Conservation (phyloP, 2,329 filamentous ascomycete genomes). For the Cladophialophora immunda region DNA sequence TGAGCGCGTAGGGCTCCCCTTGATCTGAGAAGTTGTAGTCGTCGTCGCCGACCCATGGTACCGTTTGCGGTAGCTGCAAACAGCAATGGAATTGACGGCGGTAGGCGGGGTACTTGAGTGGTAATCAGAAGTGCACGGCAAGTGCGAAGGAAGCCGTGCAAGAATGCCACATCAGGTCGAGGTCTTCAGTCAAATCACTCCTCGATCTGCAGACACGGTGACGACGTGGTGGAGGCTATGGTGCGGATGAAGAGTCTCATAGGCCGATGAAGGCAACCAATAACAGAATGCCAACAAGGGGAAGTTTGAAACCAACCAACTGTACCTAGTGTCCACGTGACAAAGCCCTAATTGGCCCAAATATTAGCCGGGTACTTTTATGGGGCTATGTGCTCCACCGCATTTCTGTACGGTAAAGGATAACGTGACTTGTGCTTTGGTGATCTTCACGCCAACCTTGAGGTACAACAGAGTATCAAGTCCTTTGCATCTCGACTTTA, state of each 20-base stretch:
- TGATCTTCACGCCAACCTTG: background rate
- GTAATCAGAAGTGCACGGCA: slow-evolving; percentile 5
- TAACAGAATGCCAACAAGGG: background rate
- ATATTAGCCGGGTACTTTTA: background rate
- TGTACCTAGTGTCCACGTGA: too few relatives aligned
- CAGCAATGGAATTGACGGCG: background rate
- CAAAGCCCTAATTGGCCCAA: background rate
- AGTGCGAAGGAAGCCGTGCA: slow-evolving; percentile 9
- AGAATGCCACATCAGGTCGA: background rate
- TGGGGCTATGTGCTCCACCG: background rate
- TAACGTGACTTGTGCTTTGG: background rate
- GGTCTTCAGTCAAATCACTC: slow-evolving; percentile 7
- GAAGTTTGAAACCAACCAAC: background rate
- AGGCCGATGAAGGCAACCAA: slow-evolving; percentile 13
- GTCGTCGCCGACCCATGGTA: slow-evolving; percentile 24
- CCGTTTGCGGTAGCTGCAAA: slow-evolving; percentile 14
- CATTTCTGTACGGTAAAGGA: background rate
- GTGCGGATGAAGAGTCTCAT: slow-evolving; percentile 10
- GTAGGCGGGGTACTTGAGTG: background rate
- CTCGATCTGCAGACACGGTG: slow-evolving; percentile 14
- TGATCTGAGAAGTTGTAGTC: slow-evolving; percentile 4
- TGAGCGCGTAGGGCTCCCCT: slow-evolving; percentile 10
- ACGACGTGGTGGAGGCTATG: slow-evolving; percentile 23
- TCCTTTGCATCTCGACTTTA: background rate
- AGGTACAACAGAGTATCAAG: background rate